Evolutionary conservation across 23 red algal genomes (phyloP).

Genomic region (Chondrus crispus): DNA sequence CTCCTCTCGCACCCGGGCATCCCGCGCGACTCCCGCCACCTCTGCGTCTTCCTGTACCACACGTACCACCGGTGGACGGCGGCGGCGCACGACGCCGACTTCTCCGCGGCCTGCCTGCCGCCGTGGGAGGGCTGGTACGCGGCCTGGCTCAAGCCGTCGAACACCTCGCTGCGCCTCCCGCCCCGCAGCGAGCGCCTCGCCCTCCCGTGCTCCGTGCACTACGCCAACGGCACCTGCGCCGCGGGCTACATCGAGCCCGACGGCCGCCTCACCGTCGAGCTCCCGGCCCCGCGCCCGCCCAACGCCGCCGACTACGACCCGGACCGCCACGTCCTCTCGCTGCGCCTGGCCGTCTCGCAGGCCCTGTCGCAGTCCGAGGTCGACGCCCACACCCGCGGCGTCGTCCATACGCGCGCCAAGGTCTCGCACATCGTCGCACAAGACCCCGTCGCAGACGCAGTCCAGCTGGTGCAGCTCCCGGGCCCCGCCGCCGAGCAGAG

Average conservation of each 20-base stretch:
- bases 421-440: too few species aligned
- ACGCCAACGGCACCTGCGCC: neutral
- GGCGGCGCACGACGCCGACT: neutral
- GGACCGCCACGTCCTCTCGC: neutral
- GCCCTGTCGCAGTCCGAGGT: conserved; percentile 17
- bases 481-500: too few species aligned
- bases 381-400: neutral
- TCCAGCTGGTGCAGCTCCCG: too few species aligned
- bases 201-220: neutral
- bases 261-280: neutral
- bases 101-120: conserved; percentile 18
- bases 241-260: conserved; percentile 14
- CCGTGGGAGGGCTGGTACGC: conserved; percentile 22
- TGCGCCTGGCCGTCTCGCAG: neutral
- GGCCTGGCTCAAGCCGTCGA: neutral
- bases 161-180: neutral
- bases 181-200: neutral
- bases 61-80: neutral
- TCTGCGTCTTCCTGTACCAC: neutral
- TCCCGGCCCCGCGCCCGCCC: neutral
- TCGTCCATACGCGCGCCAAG: too few species aligned
- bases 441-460: too few species aligned
- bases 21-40: too few species aligned
- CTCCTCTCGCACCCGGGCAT: too few species aligned
- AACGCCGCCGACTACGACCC: neutral